These are phyloP conservation scores for Phytopythium montanum DNA, from an alignment of 352 stramenopile genomes.

Conservation along the genomic window DNA sequence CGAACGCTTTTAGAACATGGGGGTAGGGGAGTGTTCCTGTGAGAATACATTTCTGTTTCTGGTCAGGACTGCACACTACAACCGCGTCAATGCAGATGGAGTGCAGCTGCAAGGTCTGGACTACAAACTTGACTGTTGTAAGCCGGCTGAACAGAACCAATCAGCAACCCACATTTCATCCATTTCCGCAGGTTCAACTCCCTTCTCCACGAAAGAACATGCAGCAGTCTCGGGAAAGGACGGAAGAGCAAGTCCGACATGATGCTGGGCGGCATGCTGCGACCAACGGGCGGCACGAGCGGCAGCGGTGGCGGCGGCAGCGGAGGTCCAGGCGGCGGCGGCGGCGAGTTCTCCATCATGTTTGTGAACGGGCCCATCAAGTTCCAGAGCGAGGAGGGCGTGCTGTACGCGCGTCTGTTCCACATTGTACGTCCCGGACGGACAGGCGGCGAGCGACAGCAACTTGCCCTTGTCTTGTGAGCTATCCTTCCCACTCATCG, in stretches of 20 bases:
- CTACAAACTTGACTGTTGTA: too few species aligned
- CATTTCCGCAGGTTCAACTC: too few species aligned
- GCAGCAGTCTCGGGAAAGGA: conserved; percentile 7
- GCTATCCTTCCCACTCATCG: not conserved
- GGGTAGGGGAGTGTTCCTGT: too few species aligned
- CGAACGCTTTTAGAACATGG: not conserved
- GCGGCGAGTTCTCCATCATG: conserved; percentile 71
- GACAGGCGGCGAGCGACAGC: not conserved
- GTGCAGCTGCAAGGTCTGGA: too few species aligned
- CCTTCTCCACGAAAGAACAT: too few species aligned
- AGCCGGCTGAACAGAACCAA: too few species aligned
- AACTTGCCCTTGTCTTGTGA: too few species aligned
- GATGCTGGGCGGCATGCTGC: conserved; percentile 26
- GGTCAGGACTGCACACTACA: too few species aligned
- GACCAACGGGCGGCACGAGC: conserved; percentile 17
- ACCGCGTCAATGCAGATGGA: too few species aligned
- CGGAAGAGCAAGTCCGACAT: not conserved
- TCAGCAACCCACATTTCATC: too few species aligned
- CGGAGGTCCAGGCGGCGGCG: conserved; percentile 11
- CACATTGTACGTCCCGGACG: conserved; percentile 61
- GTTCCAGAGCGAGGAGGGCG: conserved; percentile 77
- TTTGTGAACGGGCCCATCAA: conserved; percentile 86
- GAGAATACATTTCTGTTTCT: too few species aligned
- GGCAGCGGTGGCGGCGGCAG: too few species aligned
- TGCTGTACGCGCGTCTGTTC: conserved; percentile 78